A percentile compares a stretch with the other conserved stretches of the same genome.
Conservation (phyloP, 176 grass and related monocot species). For the Rhynchospora pubera region DNA sequence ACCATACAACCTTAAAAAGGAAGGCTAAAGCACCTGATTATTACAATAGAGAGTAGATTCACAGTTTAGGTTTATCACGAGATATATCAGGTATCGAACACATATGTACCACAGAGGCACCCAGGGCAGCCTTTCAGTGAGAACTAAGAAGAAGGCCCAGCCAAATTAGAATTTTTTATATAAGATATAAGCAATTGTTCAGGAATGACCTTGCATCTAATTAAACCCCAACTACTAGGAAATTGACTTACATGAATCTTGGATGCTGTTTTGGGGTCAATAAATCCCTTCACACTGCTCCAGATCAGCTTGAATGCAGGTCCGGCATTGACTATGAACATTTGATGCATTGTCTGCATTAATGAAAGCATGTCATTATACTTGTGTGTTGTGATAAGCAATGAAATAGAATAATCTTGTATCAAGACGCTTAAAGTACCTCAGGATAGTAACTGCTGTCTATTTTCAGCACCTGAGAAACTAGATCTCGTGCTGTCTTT, state of each 20-base stretch:
- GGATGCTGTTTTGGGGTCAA: constrained; percentile 95
- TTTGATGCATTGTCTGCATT: constrained; percentile 93
- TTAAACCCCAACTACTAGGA: not conserved
- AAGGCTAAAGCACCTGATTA: not conserved
- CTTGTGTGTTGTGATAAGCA: not conserved
- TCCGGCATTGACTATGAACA: constrained; percentile 95
- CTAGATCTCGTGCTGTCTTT: constrained; percentile 77
- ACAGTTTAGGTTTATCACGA: too few relatives aligned
- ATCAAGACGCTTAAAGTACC: constrained; percentile 32
- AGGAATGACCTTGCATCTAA: too few relatives aligned
- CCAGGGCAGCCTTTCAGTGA: too few relatives aligned
- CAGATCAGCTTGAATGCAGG: constrained; percentile 87
- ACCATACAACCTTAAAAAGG: not conserved
- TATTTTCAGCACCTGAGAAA: constrained; percentile 84
- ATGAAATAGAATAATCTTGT: not conserved
- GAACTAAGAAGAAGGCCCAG: too few relatives aligned
- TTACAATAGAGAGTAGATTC: not conserved
- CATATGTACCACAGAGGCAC: too few relatives aligned
- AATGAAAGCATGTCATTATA: not conserved
- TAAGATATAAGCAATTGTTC: too few relatives aligned
- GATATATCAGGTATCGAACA: not conserved
- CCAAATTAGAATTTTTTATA: too few relatives aligned
- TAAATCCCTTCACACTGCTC: constrained; percentile 92
- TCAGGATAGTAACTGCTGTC: constrained; percentile 95
- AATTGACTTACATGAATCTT: constrained; percentile 82